Conservation (phyloP, 306 rosid genomes). For the Quillaja saponaria region DNA sequence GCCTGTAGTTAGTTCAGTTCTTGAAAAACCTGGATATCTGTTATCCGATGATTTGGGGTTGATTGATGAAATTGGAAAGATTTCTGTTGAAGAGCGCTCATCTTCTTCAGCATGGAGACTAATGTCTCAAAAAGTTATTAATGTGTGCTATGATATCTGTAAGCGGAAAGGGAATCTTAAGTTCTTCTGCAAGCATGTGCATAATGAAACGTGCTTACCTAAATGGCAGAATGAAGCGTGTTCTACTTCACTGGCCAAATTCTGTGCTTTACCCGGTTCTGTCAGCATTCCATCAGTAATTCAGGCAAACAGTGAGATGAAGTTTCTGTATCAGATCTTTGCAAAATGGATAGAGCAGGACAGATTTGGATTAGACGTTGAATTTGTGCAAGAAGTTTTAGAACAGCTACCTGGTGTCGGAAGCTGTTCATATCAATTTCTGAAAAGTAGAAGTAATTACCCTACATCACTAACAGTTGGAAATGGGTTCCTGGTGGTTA, state of each 20-base stretch:
- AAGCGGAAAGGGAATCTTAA: conserved; percentile 60
- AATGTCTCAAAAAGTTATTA: conserved; percentile 58
- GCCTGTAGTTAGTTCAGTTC: conserved; percentile 32
- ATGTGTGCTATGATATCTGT: conserved; percentile 60
- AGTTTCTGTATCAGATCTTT: conserved; percentile 39
- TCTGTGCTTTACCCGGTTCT: conserved; percentile 53
- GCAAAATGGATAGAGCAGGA: conserved; percentile 89
- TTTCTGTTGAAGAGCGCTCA: conserved; percentile 71
- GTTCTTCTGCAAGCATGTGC: conserved; percentile 70
- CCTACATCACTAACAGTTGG: conserved; percentile 68
- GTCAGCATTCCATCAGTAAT: conserved; percentile 48
- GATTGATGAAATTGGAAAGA: conserved; percentile 78
- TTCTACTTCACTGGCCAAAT: conserved; percentile 53
- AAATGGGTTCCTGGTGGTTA: conserved; percentile 66
- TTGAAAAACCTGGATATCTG: conserved; percentile 37
- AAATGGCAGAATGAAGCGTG: conserved; percentile 38
- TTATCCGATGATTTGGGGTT: conserved; percentile 31
- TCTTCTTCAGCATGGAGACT: conserved; percentile 73
- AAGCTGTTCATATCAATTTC: conserved; percentile 59
- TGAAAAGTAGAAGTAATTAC: conserved; percentile 51
- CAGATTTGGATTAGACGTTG: conserved; percentile 89
- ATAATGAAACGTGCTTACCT: conserved; percentile 36
- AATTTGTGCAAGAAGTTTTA: conserved; percentile 87
- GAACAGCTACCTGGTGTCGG: conserved; percentile 74
- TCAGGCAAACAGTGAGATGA: conserved; percentile 46